Evolutionary conservation across 148 eudicot species (phyloP).

Genomic region (Rheum nobile): DNA sequence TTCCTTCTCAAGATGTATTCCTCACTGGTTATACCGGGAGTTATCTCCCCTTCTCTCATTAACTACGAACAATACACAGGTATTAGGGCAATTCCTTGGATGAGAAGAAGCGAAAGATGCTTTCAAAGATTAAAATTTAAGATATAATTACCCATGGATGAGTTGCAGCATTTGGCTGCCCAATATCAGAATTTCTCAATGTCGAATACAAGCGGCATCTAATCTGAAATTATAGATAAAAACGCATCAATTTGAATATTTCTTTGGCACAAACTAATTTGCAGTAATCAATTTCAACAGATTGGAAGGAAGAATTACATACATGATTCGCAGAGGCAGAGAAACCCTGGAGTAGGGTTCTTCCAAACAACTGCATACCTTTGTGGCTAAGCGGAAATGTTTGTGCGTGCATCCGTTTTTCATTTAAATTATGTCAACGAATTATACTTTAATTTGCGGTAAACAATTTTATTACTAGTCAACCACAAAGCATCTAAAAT

Average conservation of each 20-base stretch:
- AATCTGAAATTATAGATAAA: constrained; percentile 18
- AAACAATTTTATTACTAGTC: too few species aligned
- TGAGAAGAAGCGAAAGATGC: neutral
- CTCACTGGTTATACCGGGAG: constrained; percentile 61
- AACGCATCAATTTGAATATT: neutral
- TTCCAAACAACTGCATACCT: neutral
- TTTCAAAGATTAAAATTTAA: neutral
- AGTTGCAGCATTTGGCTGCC: constrained; percentile 72
- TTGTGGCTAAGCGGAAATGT: neutral
- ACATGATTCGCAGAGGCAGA: neutral
- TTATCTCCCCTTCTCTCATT: constrained; percentile 71
- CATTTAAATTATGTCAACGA: neutral
- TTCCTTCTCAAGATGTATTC: constrained; percentile 71
- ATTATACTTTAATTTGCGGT: too few species aligned
- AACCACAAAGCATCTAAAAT: too few species aligned
- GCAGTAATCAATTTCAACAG: neutral
- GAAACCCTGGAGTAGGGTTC: constrained; percentile 4
- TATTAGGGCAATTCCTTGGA: neutral
- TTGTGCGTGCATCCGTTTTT: neutral
- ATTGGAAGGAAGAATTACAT: neutral
- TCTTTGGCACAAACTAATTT: neutral
- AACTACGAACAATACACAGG: constrained; percentile 26
- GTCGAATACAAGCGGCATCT: constrained; percentile 27
- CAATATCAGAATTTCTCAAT: constrained; percentile 37
- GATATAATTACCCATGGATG: constrained; percentile 63